Percentiles rank a stretch among this genome's conserved stretches.
Evolutionary conservation across 192 early-diverging fungal species (phyloP).

Genomic region (Neocallimastix lanati): DNA sequence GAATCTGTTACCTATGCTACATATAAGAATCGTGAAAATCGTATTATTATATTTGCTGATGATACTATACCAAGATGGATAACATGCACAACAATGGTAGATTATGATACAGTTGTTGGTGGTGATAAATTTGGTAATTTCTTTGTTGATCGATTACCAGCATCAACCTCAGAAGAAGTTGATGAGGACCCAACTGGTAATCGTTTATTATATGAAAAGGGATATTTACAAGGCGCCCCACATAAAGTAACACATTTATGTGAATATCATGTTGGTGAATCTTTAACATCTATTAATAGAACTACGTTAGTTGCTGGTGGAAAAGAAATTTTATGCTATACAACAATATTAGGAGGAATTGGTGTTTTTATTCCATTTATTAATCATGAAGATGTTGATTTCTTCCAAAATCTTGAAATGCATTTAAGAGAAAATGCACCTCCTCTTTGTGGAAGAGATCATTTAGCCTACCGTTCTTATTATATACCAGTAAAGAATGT

Average conservation of each 20-base stretch:
- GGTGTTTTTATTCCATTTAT: constrained; percentile 72
- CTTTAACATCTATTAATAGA: constrained; percentile 59
- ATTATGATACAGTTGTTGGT: constrained; percentile 80
- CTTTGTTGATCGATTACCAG: constrained; percentile 52
- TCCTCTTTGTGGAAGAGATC: constrained; percentile 71
- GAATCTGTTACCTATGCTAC: constrained; percentile 66
- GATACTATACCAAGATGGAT: constrained; percentile 79
- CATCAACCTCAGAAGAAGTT: constrained; percentile 42
- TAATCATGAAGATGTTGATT: constrained; percentile 77
- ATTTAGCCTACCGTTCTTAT: constrained; percentile 60
- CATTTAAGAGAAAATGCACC: constrained; percentile 57
- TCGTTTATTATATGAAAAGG: constrained; percentile 61
- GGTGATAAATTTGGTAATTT: constrained; percentile 98
- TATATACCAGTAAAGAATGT: constrained; percentile 56
- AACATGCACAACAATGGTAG: constrained; percentile 57
- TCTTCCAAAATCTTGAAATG: constrained; percentile 82
- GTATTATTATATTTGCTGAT: constrained; percentile 79
- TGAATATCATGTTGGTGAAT: constrained; percentile 77
- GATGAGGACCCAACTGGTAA: constrained; percentile 79
- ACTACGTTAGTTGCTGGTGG: constrained; percentile 65
- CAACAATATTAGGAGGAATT: constrained; percentile 67
- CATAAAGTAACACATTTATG: constrained; percentile 53
- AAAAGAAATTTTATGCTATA: constrained; percentile 74
- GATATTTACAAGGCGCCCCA: constrained; percentile 63
- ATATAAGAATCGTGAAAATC: constrained; percentile 54